A percentile compares a stretch with the other conserved stretches of the same genome.
phyloP scores from a whole-genome alignment of 225 moss, liverwort and hornwort species.

The Asterella californica region DNA sequence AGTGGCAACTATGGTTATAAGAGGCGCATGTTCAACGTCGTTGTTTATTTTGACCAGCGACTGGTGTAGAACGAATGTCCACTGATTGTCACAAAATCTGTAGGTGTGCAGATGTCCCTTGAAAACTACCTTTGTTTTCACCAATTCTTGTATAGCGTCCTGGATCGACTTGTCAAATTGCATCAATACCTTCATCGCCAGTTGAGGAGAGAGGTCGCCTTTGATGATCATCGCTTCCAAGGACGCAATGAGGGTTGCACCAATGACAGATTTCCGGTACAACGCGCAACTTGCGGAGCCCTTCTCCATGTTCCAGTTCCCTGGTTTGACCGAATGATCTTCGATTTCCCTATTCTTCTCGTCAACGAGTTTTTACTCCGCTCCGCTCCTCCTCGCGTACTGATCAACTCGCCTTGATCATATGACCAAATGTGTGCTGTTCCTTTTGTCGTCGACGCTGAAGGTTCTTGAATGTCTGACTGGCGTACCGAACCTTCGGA shows the following conservation, averaged over 20 bases:
- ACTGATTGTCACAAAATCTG: background rate
- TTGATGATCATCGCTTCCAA: background rate
- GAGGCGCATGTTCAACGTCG: too few relatives aligned
- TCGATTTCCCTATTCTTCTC: too few relatives aligned
- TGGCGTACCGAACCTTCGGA: too few relatives aligned
- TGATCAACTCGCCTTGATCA: too few relatives aligned
- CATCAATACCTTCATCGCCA: conserved; percentile 7
- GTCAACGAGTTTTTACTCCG: too few relatives aligned
- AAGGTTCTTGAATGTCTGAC: too few relatives aligned
- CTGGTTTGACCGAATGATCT: too few relatives aligned
- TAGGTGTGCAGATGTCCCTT: background rate
- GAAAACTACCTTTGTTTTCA: background rate
- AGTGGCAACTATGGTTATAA: too few relatives aligned
- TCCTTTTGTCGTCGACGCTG: too few relatives aligned
- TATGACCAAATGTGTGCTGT: too few relatives aligned
- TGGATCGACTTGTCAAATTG: conserved; percentile 16
- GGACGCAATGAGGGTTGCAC: background rate
- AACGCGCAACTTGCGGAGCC: background rate
- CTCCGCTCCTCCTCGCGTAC: too few relatives aligned
- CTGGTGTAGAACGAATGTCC: background rate
- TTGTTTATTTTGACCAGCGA: background rate
- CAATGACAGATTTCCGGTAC: background rate
- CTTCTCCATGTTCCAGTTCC: background rate
- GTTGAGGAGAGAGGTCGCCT: background rate
- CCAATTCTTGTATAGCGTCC: too few relatives aligned